Evolutionary conservation across 2,329 filamentous ascomycete genomes (phyloP).

Genomic region (Alternaria dauci): DNA sequence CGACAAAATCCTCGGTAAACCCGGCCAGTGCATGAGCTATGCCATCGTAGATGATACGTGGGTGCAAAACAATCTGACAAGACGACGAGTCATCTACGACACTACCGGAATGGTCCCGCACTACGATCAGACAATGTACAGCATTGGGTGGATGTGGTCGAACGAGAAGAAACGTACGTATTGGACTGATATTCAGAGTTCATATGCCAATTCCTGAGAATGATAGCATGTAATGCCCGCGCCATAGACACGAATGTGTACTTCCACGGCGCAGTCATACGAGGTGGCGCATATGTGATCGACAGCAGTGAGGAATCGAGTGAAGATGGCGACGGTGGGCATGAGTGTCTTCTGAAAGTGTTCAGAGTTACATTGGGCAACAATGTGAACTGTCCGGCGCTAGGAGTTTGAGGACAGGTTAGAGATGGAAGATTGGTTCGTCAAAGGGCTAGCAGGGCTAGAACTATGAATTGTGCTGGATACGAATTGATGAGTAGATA

Average conservation of each 20-base stretch:
- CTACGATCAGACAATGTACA: conserved; percentile 8
- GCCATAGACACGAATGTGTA: conserved; percentile 2
- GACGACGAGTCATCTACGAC: conserved; percentile 12
- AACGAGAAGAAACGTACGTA: conserved; percentile 5
- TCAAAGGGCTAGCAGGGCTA: background rate
- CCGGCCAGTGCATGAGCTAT: background rate
- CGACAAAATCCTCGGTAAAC: conserved; percentile 2
- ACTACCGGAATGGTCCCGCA: background rate
- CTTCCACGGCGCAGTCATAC: conserved; percentile 5
- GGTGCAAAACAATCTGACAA: conserved; percentile 1
- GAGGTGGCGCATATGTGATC: conserved; percentile 7
- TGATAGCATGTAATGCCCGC: conserved; percentile 2
- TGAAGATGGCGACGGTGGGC: background rate
- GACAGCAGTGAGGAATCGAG: conserved; percentile 8
- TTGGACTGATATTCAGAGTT: no score
- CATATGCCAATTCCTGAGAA: background rate
- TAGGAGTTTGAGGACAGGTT: background rate
- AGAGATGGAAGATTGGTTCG: background rate
- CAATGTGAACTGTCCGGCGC: conserved; percentile 3
- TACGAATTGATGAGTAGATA: background rate
- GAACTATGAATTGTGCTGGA: background rate
- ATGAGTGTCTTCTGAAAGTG: conserved; percentile 7
- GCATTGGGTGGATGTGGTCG: conserved; percentile 4
- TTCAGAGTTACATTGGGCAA: conserved; percentile 2
- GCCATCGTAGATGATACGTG: background rate